phyloP scores from a whole-genome alignment of 495 filamentous ascomycete genomes.

The Penicillium egyptiacum region DNA sequence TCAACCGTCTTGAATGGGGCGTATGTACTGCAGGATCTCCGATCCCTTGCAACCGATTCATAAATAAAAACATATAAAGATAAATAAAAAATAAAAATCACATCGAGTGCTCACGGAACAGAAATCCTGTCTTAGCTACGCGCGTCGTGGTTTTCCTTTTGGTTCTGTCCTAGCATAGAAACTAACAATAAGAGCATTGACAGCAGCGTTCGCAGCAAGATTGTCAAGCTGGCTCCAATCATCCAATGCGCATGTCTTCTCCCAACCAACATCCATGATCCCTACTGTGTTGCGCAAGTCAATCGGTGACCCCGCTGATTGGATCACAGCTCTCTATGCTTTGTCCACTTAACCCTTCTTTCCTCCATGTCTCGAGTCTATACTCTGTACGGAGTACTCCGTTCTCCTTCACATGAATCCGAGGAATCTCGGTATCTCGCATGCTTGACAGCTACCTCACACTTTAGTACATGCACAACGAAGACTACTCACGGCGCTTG shows the following conservation, averaged over 20 bases:
- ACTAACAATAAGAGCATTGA: not conserved
- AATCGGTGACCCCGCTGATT: conserved; percentile 6
- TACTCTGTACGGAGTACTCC: not conserved
- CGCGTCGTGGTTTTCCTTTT: not conserved
- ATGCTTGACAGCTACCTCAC: conserved; percentile 25
- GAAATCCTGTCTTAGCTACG: not conserved
- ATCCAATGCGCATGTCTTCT: conserved; percentile 13
- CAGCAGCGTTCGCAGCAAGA: not conserved
- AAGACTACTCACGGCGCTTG: not conserved
- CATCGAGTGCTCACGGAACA: not conserved
- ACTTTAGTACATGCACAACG: conserved; percentile 10
- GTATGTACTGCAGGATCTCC: conserved; percentile 23
- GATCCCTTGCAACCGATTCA: conserved; percentile 20
- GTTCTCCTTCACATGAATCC: conserved; percentile 27
- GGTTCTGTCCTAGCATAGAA: not conserved
- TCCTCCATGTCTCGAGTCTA: not conserved
- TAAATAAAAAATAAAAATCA: not conserved
- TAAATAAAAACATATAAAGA: not conserved
- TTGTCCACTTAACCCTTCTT: not conserved
- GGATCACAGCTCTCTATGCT: conserved; percentile 6
- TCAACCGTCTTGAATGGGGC: conserved; percentile 13
- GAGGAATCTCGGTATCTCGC: conserved; percentile 25
- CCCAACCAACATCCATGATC: conserved; percentile 13
- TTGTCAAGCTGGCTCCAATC: conserved; percentile 13
- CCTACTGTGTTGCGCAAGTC: conserved; percentile 19